Evolutionary conservation across 352 stramenopile genomes (phyloP).

Genomic region (Phytophthora idaei): DNA sequence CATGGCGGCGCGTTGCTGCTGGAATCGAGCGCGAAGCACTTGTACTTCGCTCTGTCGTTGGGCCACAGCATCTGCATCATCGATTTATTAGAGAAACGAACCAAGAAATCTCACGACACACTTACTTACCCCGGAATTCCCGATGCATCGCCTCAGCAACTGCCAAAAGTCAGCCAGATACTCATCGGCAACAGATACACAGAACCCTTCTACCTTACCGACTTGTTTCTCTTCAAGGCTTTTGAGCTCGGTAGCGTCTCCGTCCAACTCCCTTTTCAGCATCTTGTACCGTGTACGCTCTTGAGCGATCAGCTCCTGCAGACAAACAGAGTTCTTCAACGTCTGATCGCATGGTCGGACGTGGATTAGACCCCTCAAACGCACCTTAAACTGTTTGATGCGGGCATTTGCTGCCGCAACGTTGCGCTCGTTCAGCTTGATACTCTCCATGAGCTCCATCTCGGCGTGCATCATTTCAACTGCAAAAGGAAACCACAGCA

Average conservation of each 20-base stretch:
- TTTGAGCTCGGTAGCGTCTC: conserved; percentile 39
- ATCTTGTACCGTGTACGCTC: conserved; percentile 49
- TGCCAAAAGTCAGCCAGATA: conserved; percentile 21
- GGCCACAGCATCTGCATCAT: conserved; percentile 37
- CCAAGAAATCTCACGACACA: neutral
- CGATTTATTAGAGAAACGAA: conserved; percentile 1
- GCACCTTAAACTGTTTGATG: conserved; percentile 65
- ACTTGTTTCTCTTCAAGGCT: conserved; percentile 51
- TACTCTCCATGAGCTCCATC: conserved; percentile 70
- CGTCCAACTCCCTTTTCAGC: conserved; percentile 33
- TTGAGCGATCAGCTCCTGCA: conserved; percentile 48
- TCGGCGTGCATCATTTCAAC: conserved; percentile 85
- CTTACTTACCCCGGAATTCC: conserved; percentile 39
- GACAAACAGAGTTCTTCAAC: neutral
- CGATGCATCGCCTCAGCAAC: conserved; percentile 51
- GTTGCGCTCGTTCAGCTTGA: conserved; percentile 69
- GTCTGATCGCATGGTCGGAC: neutral
- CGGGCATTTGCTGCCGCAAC: conserved; percentile 46
- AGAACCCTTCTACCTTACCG: conserved; percentile 25
- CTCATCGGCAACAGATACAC: neutral
- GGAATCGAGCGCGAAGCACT: conserved; percentile 35
- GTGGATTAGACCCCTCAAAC: neutral
- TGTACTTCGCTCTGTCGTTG: conserved; percentile 44
- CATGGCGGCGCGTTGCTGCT: conserved; percentile 37
- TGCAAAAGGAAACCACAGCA: conserved; percentile 23